Percentiles rank a stretch among this genome's conserved stretches.
These are phyloP conservation scores for Sporisorium iseilematis-ciliati DNA, from an alignment of 1,284 basidiomycete species.

Conservation along the genomic window DNA sequence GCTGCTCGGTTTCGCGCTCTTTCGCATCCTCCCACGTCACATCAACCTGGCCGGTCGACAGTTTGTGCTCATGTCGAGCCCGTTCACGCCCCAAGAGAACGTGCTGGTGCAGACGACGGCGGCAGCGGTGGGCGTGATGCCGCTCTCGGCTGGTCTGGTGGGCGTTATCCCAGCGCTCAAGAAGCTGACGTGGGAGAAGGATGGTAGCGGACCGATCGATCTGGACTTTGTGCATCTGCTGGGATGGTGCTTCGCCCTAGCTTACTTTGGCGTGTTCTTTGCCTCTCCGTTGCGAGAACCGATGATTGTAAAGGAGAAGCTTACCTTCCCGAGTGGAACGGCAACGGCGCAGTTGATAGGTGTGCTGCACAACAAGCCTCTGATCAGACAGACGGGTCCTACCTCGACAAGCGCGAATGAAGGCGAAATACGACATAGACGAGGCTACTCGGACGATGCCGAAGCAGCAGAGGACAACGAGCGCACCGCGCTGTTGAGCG, in stretches of 20 bases:
- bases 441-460: conserved; percentile 7
- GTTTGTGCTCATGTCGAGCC: conserved; percentile 62
- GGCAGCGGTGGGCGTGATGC: conserved; percentile 82
- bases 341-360: conserved; percentile 95
- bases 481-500: conserved; percentile 23
- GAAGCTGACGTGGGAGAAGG: conserved; percentile 79
- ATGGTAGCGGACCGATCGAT: conserved; percentile 81
- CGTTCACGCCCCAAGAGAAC: conserved; percentile 87
- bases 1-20: conserved; percentile 88
- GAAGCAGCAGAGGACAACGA: conserved; percentile 21
- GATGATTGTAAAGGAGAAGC: conserved; percentile 93
- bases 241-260: conserved; percentile 48
- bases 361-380: conserved; percentile 77
- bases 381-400: conserved; percentile 4
- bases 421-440: background rate
- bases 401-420: background rate
- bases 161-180: conserved; percentile 92
- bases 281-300: conserved; percentile 92
- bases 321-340: conserved; percentile 92
- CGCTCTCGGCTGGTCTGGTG: conserved; percentile 89
- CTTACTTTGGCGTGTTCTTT: conserved; percentile 81
- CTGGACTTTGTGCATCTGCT: conserved; percentile 31
- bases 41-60: conserved; percentile 35
- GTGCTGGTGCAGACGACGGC: conserved; percentile 92
- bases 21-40: conserved; percentile 74